Percentiles rank a stretch among this genome's conserved stretches.
Conservation (phyloP, 2,329 filamentous ascomycete species). For the Epichloe uncinata region DNA sequence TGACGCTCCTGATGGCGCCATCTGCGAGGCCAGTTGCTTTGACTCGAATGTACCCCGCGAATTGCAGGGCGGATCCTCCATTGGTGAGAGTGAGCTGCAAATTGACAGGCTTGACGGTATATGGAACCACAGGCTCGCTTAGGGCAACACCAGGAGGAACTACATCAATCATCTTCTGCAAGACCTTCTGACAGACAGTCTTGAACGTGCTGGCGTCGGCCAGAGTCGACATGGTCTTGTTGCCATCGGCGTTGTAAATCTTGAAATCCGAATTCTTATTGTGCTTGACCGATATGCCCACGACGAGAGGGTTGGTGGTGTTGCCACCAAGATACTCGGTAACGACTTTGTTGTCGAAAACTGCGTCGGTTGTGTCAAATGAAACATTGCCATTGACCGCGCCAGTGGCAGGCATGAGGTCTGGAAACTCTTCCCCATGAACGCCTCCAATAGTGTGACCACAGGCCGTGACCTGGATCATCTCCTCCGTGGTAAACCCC, state of each 20-base stretch:
- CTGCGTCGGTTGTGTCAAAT: constrained; percentile 33
- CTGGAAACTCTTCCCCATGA: constrained; percentile 38
- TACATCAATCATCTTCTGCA: constrained; percentile 49
- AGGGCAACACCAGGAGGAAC: constrained; percentile 39
- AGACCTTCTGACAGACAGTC: constrained; percentile 33
- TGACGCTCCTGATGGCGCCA: constrained; percentile 31
- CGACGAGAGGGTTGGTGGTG: constrained; percentile 41
- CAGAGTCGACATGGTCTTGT: constrained; percentile 39
- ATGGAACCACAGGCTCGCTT: constrained; percentile 38
- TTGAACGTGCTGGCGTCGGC: constrained; percentile 30
- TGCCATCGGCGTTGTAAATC: constrained; percentile 41
- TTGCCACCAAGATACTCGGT: constrained; percentile 42
- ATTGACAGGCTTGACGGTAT: constrained; percentile 45
- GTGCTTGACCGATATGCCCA: constrained; percentile 31
- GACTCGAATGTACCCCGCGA: constrained; percentile 44
- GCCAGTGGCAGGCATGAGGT: constrained; percentile 33
- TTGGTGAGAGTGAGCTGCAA: constrained; percentile 40
- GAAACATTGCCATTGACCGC: constrained; percentile 28
- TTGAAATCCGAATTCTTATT: constrained; percentile 40
- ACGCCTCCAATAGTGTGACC: constrained; percentile 50
- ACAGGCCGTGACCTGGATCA: constrained; percentile 48
- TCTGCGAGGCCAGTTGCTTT: constrained; percentile 34
- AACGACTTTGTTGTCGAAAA: constrained; percentile 43
- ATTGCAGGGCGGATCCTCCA: constrained; percentile 32
- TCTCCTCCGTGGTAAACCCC: constrained; percentile 42